Conservation (phyloP, 2,329 filamentous ascomycete genomes). For the Sphaerulina musiva region DNA sequence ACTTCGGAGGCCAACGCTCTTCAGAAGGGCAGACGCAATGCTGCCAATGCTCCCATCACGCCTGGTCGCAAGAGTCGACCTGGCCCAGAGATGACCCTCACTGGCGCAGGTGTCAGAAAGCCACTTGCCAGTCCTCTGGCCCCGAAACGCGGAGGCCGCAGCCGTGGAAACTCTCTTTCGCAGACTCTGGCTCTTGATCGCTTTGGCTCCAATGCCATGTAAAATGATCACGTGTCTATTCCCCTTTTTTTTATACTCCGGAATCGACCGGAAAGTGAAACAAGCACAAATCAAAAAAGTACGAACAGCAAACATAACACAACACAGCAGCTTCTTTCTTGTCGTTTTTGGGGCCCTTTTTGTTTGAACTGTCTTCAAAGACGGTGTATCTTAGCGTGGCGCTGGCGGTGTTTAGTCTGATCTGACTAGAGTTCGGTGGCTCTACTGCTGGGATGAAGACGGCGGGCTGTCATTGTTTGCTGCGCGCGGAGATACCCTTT, state of each 20-base stretch:
- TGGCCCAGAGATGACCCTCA: conserved; percentile 25
- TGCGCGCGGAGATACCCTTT: conserved; percentile 16
- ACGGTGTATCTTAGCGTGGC: conserved; percentile 17
- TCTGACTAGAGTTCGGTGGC: conserved; percentile 7
- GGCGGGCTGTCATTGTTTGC: conserved; percentile 9
- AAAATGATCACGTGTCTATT: not conserved
- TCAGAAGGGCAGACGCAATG: conserved; percentile 60
- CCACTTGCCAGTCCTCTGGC: conserved; percentile 17
- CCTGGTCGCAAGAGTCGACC: conserved; percentile 50
- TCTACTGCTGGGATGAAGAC: conserved; percentile 13
- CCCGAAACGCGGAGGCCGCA: conserved; percentile 20
- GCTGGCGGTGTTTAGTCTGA: conserved; percentile 18
- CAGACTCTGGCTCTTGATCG: conserved; percentile 20
- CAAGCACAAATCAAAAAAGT: conserved; percentile 5
- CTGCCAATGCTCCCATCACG: conserved; percentile 62
- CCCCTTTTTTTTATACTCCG: too few species aligned
- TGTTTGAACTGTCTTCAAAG: not conserved
- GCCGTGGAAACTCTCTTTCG: conserved; percentile 20
- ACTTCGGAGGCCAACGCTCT: conserved; percentile 55
- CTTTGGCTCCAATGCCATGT: conserved; percentile 10
- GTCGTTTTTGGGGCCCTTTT: conserved; percentile 1
- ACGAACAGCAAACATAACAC: not conserved
- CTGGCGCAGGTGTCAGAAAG: conserved; percentile 29
- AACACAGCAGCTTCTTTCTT: conserved; percentile 7
- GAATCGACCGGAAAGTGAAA: not conserved